phyloP scores from a whole-genome alignment of 2,329 filamentous ascomycete genomes.

The Xylaria sp. region DNA sequence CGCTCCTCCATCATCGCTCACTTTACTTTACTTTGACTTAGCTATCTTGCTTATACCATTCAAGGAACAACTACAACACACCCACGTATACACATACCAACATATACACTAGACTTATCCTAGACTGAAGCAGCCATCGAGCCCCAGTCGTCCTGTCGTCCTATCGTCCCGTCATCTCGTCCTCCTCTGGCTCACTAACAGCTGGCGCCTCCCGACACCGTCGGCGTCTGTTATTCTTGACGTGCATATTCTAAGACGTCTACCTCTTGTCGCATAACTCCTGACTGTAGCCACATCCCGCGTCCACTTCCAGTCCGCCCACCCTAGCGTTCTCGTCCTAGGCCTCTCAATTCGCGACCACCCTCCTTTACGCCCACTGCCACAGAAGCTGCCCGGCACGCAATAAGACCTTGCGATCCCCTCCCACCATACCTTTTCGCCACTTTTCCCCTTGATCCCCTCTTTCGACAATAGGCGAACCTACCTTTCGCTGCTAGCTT shows the following conservation, averaged over 20 bases:
- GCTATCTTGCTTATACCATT: background rate
- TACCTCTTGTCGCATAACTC: conserved; percentile 26
- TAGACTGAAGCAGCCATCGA: conserved; percentile 2
- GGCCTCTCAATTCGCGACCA: conserved; percentile 41
- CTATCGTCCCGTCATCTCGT: too few species aligned
- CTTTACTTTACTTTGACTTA: background rate
- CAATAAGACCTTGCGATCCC: conserved; percentile 44
- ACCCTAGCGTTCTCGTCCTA: conserved; percentile 19
- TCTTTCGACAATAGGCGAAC: conserved; percentile 24
- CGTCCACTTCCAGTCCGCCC: conserved; percentile 27
- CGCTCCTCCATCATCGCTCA: background rate
- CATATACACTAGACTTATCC: background rate
- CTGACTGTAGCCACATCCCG: conserved; percentile 16
- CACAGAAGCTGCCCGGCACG: conserved; percentile 19
- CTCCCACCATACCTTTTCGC: conserved; percentile 37
- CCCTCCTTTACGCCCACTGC: conserved; percentile 29
- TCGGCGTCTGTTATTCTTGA: conserved; percentile 31
- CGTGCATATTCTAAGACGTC: conserved; percentile 39
- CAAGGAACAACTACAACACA: background rate
- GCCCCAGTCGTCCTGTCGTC: conserved; percentile 11
- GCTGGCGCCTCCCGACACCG: conserved; percentile 36
- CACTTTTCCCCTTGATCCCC: conserved; percentile 40
- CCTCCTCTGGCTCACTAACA: conserved; percentile 30
- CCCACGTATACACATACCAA: background rate
- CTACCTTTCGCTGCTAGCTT: conserved; percentile 3